Conservation (phyloP, 345 rosid genomes). For the Dovyalis caffra region DNA sequence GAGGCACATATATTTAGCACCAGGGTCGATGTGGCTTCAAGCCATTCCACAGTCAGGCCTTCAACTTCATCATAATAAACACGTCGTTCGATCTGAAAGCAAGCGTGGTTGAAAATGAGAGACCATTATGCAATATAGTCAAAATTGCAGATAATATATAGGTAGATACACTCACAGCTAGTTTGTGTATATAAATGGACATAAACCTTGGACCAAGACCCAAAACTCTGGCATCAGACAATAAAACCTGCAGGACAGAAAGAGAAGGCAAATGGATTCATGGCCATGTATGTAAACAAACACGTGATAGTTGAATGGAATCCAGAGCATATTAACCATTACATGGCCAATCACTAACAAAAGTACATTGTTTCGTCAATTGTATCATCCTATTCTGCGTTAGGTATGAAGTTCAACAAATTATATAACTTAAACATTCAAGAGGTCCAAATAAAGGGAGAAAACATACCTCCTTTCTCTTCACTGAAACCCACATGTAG, state of each 20-base stretch:
- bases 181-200: slow-evolving; percentile 71
- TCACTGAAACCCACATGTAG: slow-evolving; percentile 74
- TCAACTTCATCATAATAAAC: slow-evolving; percentile 78
- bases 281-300: not conserved
- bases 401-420: not conserved
- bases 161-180: slow-evolving; percentile 53
- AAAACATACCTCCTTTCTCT: slow-evolving; percentile 57
- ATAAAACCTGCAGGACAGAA: slow-evolving; percentile 48
- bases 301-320: not conserved
- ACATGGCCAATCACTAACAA: not conserved
- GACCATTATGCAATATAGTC: not conserved
- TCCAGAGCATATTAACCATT: not conserved
- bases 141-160: not conserved
- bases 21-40: slow-evolving; percentile 74
- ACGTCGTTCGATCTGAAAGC: slow-evolving; percentile 70
- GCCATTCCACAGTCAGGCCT: slow-evolving; percentile 74
- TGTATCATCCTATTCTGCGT: not conserved
- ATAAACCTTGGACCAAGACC: slow-evolving; percentile 84
- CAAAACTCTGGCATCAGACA: slow-evolving; percentile 79
- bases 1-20: slow-evolving; percentile 44
- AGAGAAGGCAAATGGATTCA: not conserved
- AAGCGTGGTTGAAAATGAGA: not conserved
- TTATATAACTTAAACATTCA: not conserved
- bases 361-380: not conserved
- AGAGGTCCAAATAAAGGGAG: not conserved